phyloP scores from a whole-genome alignment of 768 basidiomycete genomes.

The Cystofilobasidium ferigula region DNA sequence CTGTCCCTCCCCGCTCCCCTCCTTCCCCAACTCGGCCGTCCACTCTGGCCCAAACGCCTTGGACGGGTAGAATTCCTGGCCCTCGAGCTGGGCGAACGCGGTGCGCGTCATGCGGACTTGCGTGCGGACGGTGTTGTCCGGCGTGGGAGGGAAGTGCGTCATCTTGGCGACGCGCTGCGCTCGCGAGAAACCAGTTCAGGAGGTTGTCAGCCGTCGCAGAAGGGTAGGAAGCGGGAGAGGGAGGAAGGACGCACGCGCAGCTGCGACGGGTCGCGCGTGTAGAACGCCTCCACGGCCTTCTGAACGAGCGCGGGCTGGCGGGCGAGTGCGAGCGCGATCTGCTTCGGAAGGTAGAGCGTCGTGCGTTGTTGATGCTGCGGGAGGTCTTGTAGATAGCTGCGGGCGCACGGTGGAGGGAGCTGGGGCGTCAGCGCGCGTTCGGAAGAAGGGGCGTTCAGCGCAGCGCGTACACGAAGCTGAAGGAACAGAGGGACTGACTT shows the following conservation, averaged over 20 bases:
- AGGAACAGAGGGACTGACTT: constrained; percentile 42
- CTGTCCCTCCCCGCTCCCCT: constrained; percentile 58
- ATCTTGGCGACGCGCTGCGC: constrained; percentile 71
- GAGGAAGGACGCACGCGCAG: constrained; percentile 54
- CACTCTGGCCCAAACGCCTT: constrained; percentile 62
- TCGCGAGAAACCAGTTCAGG: not conserved
- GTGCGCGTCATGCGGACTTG: constrained; percentile 72
- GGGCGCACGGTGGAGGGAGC: not conserved
- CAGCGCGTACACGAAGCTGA: not conserved
- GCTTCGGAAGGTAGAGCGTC: constrained; percentile 65
- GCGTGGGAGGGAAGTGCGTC: constrained; percentile 72
- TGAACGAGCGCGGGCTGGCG: constrained; percentile 61
- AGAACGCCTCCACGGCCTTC: constrained; percentile 81
- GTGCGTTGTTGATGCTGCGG: constrained; percentile 61
- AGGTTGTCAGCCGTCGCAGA: not conserved
- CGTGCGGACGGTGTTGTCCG: constrained; percentile 45
- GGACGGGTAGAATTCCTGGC: constrained; percentile 85
- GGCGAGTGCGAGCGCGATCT: constrained; percentile 63
- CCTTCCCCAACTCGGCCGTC: constrained; percentile 28
- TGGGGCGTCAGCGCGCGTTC: too few relatives aligned
- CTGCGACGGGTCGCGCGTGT: constrained; percentile 84
- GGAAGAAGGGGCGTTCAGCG: not conserved
- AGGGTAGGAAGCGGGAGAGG: not conserved
- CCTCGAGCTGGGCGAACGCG: constrained; percentile 82
- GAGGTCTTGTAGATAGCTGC: constrained; percentile 37